Evolutionary conservation across 2,329 filamentous ascomycete species (phyloP).

Genomic region (Calonectria leucothoes): DNA sequence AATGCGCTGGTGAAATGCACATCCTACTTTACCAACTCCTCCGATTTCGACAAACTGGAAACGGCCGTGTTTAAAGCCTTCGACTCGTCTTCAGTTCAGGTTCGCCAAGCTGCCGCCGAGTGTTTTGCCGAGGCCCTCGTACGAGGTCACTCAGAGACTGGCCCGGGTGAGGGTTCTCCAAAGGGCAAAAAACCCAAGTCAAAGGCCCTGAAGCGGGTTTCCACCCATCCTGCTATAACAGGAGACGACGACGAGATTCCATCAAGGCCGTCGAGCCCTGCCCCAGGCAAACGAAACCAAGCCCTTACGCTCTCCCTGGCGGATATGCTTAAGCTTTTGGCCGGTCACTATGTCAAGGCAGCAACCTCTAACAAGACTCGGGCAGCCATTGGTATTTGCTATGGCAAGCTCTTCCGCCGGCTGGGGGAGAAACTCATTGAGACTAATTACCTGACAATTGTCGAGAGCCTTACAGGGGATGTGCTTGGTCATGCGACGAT

Average conservation of each 20-base stretch:
- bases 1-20: constrained; percentile 79
- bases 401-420: constrained; percentile 81
- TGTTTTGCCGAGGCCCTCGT: constrained; percentile 87
- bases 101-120: constrained; percentile 87
- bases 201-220: constrained; percentile 65
- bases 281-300: constrained; percentile 75
- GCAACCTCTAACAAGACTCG: constrained; percentile 84
- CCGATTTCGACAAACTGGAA: constrained; percentile 91
- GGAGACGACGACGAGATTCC: constrained; percentile 80
- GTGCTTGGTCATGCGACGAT: constrained; percentile 82
- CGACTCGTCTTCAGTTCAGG: constrained; percentile 79
- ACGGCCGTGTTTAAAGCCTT: constrained; percentile 86
- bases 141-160: constrained; percentile 74
- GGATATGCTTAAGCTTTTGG: constrained; percentile 84
- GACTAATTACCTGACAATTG: constrained; percentile 82
- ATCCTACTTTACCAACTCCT: constrained; percentile 85
- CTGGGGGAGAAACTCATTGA: constrained; percentile 88
- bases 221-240: constrained; percentile 69
- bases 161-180: constrained; percentile 58
- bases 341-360: constrained; percentile 81
- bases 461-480: constrained; percentile 83
- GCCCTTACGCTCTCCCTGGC: constrained; percentile 79
- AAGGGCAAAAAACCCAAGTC: constrained; percentile 77
- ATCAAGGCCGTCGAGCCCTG: constrained; percentile 78
- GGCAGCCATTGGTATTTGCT: constrained; percentile 88